phyloP scores from a whole-genome alignment of 202 grass and related monocot species.

The Zoysia matrella region DNA sequence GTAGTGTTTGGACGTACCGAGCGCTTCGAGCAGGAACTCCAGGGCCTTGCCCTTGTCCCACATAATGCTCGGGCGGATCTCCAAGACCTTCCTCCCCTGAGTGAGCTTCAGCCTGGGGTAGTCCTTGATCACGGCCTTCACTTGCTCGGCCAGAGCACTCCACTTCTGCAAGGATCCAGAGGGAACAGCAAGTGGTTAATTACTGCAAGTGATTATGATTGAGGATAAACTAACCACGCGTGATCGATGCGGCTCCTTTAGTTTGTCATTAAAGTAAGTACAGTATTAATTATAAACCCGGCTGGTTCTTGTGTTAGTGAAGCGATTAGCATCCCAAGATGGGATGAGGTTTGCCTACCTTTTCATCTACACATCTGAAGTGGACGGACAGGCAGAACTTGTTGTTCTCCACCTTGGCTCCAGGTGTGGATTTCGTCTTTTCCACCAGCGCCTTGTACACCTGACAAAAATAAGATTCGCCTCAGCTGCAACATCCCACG shows the following conservation, averaged over 20 bases:
- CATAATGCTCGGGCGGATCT: conserved; percentile 91
- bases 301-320: conserved; percentile 22
- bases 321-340: conserved; percentile 50
- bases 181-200: background rate
- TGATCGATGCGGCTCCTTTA: conserved; percentile 30
- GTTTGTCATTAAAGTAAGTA: background rate
- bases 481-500: background rate
- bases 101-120: conserved; percentile 84
- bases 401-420: conserved; percentile 99
- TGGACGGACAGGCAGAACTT: conserved; percentile 99
- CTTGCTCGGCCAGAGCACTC: conserved; percentile 75
- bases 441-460: conserved; percentile 79
- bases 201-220: background rate
- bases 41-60: conserved; percentile 99
- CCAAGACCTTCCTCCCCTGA: conserved; percentile 92
- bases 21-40: conserved; percentile 15
- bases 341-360: conserved; percentile 56
- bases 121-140: conserved; percentile 85
- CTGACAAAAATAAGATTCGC: conserved; percentile 61
- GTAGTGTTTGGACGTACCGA: conserved; percentile 59
- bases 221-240: conserved; percentile 39
- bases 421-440: conserved; percentile 80
- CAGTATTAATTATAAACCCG: conserved; percentile 5
- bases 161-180: conserved; percentile 60
- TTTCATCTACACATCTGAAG: conserved; percentile 99